A percentile compares a stretch with the other conserved stretches of the same genome.
Conservation (phyloP, 352 stramenopile species). For the Phytophthora foliorum region DNA sequence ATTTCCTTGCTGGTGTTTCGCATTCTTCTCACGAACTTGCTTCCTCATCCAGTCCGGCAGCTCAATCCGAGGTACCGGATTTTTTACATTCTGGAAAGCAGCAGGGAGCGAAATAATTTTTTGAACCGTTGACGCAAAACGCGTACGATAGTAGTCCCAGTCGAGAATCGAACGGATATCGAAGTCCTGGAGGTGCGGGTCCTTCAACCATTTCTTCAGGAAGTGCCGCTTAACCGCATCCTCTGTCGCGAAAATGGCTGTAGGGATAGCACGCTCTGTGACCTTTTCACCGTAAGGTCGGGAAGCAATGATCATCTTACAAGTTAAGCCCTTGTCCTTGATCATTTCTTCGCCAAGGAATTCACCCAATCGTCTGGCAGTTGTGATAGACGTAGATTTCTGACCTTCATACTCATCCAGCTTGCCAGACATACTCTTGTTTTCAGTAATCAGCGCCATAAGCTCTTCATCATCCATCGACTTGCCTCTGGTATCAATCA, state of each 20-base stretch:
- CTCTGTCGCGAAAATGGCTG: slow-evolving; percentile 98
- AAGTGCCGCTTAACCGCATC: slow-evolving; percentile 96
- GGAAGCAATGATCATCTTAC: slow-evolving; percentile 98
- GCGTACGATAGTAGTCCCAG: slow-evolving; percentile 98
- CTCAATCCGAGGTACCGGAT: slow-evolving; percentile 96
- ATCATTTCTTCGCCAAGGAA: slow-evolving; percentile 99
- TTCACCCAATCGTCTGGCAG: slow-evolving; percentile 96
- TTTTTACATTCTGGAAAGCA: slow-evolving; percentile 97
- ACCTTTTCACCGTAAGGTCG: slow-evolving; percentile 95
- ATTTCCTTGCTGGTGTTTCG: slow-evolving; percentile 76
- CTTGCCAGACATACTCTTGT: slow-evolving; percentile 98
- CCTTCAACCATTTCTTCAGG: slow-evolving; percentile 98
- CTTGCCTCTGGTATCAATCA: slow-evolving; percentile 96
- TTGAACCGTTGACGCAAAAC: slow-evolving; percentile 93
- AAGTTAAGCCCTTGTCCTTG: slow-evolving; percentile 98
- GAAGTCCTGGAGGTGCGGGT: slow-evolving; percentile 93
- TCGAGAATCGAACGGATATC: slow-evolving; percentile 96
- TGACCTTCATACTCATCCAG: slow-evolving; percentile 98
- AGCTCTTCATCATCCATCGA: slow-evolving; percentile 98
- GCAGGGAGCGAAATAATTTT: slow-evolving; percentile 99
- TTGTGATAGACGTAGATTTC: slow-evolving; percentile 98
- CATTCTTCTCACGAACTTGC: slow-evolving; percentile 92
- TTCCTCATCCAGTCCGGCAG: slow-evolving; percentile 98
- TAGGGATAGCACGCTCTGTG: slow-evolving; percentile 98
- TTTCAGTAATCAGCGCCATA: slow-evolving; percentile 98